Conservation (phyloP, 345 rosid genomes). For the Camelina sativa region DNA sequence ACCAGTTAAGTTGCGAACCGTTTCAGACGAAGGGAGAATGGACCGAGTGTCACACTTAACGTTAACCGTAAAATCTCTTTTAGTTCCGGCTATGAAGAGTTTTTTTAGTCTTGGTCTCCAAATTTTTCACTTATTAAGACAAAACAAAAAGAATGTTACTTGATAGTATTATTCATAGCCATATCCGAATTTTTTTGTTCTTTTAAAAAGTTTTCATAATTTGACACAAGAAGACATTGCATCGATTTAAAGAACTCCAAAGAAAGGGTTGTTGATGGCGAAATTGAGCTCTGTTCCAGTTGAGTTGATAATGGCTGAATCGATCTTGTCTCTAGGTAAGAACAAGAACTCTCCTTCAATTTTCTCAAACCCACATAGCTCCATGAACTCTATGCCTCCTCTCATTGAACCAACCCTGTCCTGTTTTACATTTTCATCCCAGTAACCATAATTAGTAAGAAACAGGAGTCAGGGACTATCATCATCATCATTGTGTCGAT, state of each 20-base stretch:
- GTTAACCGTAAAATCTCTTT: too few species aligned
- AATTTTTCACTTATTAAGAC: conserved; percentile 7
- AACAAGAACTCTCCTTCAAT: conserved; percentile 77
- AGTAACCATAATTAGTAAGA: conserved; percentile 1
- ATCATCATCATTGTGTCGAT: conserved; percentile 8
- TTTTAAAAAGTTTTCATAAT: background rate
- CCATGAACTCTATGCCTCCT: conserved; percentile 84
- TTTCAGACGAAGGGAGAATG: background rate
- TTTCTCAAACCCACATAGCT: conserved; percentile 88
- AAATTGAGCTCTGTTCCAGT: conserved; percentile 96
- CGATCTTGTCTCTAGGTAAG: conserved; percentile 76
- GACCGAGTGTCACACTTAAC: background rate
- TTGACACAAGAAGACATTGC: conserved; percentile 14
- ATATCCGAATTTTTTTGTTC: background rate
- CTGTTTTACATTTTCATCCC: conserved; percentile 51
- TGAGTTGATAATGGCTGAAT: conserved; percentile 69
- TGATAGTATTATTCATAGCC: background rate
- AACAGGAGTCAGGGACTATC: background rate
- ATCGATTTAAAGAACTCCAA: conserved; percentile 71
- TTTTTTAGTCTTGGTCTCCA: background rate
- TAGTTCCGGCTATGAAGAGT: background rate
- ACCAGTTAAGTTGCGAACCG: background rate
- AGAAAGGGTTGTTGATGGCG: conserved; percentile 91
- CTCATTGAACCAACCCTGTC: conserved; percentile 83
- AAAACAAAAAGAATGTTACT: conserved; percentile 1